Conservation (phyloP, 2,329 filamentous ascomycete species). For the Aspergillus fructus region DNA sequence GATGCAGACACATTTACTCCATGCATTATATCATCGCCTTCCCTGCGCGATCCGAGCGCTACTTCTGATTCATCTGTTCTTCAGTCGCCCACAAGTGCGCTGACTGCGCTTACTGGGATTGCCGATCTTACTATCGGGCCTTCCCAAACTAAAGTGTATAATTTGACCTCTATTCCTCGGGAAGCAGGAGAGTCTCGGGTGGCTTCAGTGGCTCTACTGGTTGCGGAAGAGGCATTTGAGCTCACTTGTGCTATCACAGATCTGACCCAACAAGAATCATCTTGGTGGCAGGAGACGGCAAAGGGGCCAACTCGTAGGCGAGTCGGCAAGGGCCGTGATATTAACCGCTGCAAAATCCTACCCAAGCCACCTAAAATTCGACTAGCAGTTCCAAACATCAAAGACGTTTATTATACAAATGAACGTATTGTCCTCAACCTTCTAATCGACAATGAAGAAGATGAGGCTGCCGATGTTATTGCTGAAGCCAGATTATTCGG, state of each 20-base stretch:
- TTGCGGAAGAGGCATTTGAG: slow-evolving; percentile 66
- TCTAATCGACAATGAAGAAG: slow-evolving; percentile 77
- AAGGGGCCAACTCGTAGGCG: slow-evolving; percentile 36
- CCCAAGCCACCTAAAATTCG: slow-evolving; percentile 92
- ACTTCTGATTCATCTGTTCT: slow-evolving; percentile 27
- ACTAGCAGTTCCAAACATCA: slow-evolving; percentile 62
- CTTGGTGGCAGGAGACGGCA: slow-evolving; percentile 45
- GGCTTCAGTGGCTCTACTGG: slow-evolving; percentile 59
- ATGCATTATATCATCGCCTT: slow-evolving; percentile 32
- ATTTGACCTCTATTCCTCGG: slow-evolving; percentile 70
- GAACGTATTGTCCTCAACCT: slow-evolving; percentile 70
- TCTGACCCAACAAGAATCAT: slow-evolving; percentile 30
- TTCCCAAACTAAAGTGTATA: slow-evolving; percentile 67
- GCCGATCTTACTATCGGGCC: slow-evolving; percentile 66
- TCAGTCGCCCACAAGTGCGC: slow-evolving; percentile 34
- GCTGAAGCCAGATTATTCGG: slow-evolving; percentile 69
- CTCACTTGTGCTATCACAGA: slow-evolving; percentile 64
- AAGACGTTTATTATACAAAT: slow-evolving; percentile 79
- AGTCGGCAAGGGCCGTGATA: slow-evolving; percentile 48
- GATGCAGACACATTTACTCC: slow-evolving; percentile 21
- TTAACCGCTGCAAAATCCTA: slow-evolving; percentile 66
- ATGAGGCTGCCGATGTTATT: slow-evolving; percentile 70
- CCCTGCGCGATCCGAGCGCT: slow-evolving; percentile 34
- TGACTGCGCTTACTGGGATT: slow-evolving; percentile 52
- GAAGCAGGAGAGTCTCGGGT: slow-evolving; percentile 78